phyloP scores from a whole-genome alignment of 108 stramenopile genomes.

The Nitzschia sp. region DNA sequence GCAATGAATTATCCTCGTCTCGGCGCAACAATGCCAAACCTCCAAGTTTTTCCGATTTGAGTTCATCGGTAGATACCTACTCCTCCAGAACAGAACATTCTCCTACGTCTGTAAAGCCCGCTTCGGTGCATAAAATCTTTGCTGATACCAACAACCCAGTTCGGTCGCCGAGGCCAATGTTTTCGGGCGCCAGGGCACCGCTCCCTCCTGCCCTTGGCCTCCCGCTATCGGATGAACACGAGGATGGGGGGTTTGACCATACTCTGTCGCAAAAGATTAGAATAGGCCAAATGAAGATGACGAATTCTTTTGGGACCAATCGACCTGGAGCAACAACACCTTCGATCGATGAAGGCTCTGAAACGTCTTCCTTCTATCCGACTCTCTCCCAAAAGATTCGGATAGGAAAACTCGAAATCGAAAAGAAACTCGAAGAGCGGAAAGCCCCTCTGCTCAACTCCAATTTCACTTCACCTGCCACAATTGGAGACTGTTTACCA shows the following conservation, averaged over 20 bases:
- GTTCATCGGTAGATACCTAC: not conserved
- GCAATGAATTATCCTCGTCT: not conserved
- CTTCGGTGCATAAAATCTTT: too few relatives aligned
- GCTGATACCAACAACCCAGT: not conserved
- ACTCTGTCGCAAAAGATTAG: slow-evolving; percentile 12
- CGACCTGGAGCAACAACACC: not conserved
- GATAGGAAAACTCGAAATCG: slow-evolving; percentile 4
- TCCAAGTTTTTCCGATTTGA: slow-evolving; percentile 12
- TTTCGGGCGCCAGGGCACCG: not conserved
- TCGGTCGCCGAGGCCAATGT: not conserved
- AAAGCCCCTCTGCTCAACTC: not conserved
- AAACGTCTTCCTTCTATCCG: slow-evolving; percentile 8
- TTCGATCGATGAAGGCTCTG: not conserved
- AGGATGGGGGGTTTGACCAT: too few relatives aligned
- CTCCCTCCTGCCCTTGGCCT: too few relatives aligned
- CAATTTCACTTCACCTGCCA: not conserved
- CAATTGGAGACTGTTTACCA: too few relatives aligned
- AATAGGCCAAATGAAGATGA: slow-evolving; percentile 2
- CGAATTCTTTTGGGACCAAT: not conserved
- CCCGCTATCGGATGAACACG: too few relatives aligned
- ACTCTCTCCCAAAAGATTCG: slow-evolving; percentile 10
- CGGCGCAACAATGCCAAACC: slow-evolving; percentile 6
- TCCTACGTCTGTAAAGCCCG: too few relatives aligned
- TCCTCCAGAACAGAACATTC: not conserved
- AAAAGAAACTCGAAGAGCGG: not conserved